These are phyloP conservation scores for Pyrus betulifolia DNA, from an alignment of 306 rosid species.

Conservation along the genomic window DNA sequence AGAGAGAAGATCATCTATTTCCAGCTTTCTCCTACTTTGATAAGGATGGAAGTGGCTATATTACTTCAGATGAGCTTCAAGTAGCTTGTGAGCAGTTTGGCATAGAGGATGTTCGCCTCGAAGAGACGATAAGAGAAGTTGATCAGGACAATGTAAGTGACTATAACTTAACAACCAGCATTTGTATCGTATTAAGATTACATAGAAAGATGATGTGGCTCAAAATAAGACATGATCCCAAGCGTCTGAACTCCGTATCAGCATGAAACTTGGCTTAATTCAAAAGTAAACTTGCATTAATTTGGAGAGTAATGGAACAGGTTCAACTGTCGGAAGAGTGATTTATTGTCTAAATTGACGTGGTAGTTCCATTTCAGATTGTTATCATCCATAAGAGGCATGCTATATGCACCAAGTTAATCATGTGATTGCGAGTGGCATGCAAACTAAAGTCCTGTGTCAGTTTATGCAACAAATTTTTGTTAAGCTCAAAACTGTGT, in stretches of 20 bases:
- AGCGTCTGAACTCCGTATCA: not conserved
- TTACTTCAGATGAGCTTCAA: constrained; percentile 91
- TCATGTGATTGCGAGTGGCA: not conserved
- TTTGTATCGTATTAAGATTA: not conserved
- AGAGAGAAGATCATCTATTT: constrained; percentile 86
- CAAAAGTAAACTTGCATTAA: not conserved
- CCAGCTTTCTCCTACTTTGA: constrained; percentile 92
- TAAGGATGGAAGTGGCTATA: constrained; percentile 93
- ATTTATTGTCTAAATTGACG: not conserved
- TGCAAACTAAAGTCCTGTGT: not conserved
- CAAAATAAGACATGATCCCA: not conserved
- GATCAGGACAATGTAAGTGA: constrained; percentile 86
- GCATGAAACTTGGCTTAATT: not conserved
- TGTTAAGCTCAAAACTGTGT: not conserved
- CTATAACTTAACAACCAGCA: not conserved
- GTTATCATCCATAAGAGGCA: not conserved
- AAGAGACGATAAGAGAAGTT: constrained; percentile 82
- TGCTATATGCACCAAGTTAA: not conserved
- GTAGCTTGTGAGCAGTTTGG: constrained; percentile 96
- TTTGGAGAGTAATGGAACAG: not conserved
- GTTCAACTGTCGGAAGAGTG: not conserved
- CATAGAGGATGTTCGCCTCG: constrained; percentile 64
- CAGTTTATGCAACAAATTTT: not conserved
- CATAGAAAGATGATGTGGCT: not conserved
- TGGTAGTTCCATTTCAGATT: not conserved